Percentiles rank a stretch among this genome's conserved stretches.
Evolutionary conservation across 768 basidiomycete genomes (phyloP).

Genomic region (Lactifluus hygrophoroides): DNA sequence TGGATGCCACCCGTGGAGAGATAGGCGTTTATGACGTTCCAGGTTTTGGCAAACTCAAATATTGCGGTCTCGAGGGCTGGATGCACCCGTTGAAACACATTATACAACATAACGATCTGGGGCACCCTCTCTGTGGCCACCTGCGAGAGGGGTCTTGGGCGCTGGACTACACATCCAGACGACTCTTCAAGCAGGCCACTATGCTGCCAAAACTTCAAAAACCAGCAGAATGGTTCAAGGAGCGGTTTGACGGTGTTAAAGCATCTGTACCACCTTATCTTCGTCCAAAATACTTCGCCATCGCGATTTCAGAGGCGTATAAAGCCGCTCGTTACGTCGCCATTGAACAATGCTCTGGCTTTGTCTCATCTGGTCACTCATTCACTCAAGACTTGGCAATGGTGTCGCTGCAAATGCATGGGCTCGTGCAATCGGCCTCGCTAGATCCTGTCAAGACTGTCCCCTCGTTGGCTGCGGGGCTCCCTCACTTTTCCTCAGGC

Average conservation of each 20-base stretch:
- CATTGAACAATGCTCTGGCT: slow-evolving; percentile 83
- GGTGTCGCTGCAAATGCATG: slow-evolving; percentile 84
- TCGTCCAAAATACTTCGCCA: slow-evolving; percentile 93
- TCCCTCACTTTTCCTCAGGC: slow-evolving; percentile 86
- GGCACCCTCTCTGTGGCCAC: slow-evolving; percentile 84
- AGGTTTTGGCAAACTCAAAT: slow-evolving; percentile 62
- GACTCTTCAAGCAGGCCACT: slow-evolving; percentile 58
- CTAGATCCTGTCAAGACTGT: slow-evolving; percentile 61
- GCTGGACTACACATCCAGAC: slow-evolving; percentile 71
- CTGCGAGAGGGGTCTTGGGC: slow-evolving; percentile 88
- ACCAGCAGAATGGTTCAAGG: slow-evolving; percentile 77
- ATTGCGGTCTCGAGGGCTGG: slow-evolving; percentile 97
- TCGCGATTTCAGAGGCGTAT: slow-evolving; percentile 85
- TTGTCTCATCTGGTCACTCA: slow-evolving; percentile 72
- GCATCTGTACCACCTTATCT: slow-evolving; percentile 71
- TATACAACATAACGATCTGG: slow-evolving; percentile 87
- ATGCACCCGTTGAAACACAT: slow-evolving; percentile 82
- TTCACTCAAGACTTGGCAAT: slow-evolving; percentile 90
- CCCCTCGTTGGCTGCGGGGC: slow-evolving; percentile 86
- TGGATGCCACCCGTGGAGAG: slow-evolving; percentile 74
- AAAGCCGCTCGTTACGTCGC: slow-evolving; percentile 79
- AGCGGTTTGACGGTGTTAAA: slow-evolving; percentile 80
- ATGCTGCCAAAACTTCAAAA: slow-evolving; percentile 53
- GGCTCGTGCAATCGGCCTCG: slow-evolving; percentile 83
- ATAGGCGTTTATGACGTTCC: slow-evolving; percentile 82